Percentiles rank a stretch among this genome's conserved stretches.
Evolutionary conservation across 768 basidiomycete species (phyloP).

Genomic region (Panus rudis): DNA sequence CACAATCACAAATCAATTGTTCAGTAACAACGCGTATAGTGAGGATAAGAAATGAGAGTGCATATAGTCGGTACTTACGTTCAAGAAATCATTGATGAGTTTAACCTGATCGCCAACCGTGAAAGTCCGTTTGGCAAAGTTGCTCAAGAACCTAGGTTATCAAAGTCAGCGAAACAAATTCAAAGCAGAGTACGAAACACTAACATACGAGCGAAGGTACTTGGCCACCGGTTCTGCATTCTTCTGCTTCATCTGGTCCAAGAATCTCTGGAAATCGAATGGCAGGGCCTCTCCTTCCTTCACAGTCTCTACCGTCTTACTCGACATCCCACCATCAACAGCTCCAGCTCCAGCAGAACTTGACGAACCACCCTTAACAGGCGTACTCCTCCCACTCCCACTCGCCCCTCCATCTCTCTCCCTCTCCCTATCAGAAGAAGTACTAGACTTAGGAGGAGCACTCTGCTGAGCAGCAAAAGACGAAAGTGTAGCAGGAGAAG

Average conservation of each 20-base stretch:
- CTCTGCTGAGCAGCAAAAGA: slow-evolving; percentile 47
- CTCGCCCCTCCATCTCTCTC: slow-evolving; percentile 9
- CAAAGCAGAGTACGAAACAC: slow-evolving; percentile 4
- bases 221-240: slow-evolving; percentile 89
- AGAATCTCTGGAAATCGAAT: slow-evolving; percentile 92
- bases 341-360: slow-evolving; percentile 10
- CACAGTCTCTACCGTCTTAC: no score
- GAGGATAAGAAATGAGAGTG: neutral
- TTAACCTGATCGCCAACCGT: slow-evolving; percentile 91
- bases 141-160: slow-evolving; percentile 75
- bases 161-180: slow-evolving; percentile 2
- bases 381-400: slow-evolving; percentile 16
- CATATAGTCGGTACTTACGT: slow-evolving; percentile 39
- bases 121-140: slow-evolving; percentile 88
- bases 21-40: neutral
- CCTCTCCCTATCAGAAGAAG: no score
- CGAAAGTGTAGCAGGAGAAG: slow-evolving; percentile 49
- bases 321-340: no score
- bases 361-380: slow-evolving; percentile 9
- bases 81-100: slow-evolving; percentile 90
- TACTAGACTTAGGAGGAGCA: slow-evolving; percentile 4
- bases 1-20: slow-evolving; percentile 11
- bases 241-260: slow-evolving; percentile 89
- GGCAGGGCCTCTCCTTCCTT: slow-evolving; percentile 31
- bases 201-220: slow-evolving; percentile 86